Evolutionary conservation across 163 green algal species (phyloP), one percentile per base, ranked within the genome.

Genomic region (Coccomyxa subellipsoidea): DNA sequence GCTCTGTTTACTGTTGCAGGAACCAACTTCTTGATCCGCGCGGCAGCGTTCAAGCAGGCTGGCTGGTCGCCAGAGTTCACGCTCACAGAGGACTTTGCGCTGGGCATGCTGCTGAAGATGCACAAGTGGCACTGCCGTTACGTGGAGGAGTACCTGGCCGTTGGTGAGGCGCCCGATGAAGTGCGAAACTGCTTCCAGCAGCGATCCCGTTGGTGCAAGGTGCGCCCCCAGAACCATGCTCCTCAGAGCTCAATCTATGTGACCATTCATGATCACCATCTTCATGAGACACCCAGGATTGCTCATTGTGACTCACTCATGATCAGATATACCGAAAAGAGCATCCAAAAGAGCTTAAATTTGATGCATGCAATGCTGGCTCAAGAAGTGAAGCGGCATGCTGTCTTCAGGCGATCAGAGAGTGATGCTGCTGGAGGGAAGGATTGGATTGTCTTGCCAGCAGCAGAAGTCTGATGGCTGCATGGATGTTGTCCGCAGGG

Each of bases 171-270:
- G 6, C 90, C 90, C 31, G 90, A 92, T 35, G 84, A 92, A 71
- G 85, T 93, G 2, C 80, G 90, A 35, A 92, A 92, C 76, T 92
- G 89, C 84, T 93, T 92, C 89, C 88, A 92, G 87, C 90, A 93
- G 84, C 80, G 89, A 25, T 92, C 88, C 5, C 89, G 90, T 73
- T 93, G 90, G 90, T 82, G 81, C 84, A 93, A 93, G 85, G 82
- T 8, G 18, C 18, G 8, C 38, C 38, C 29, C 69, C 38, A 40
- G 3, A 47, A 53, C 39, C 35, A 69, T 54, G 39, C 39, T n/a
- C n/a, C n/a, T n/a, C n/a, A n/a, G n/a, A n/a, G n/a, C n/a, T n/a
- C n/a, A n/a, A n/a, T n/a, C n/a, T n/a, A n/a, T n/a, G n/a, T n/a
- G n/a, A n/a, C n/a, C n/a, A n/a, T n/a, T n/a, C n/a, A n/a, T n/a